Evolutionary conservation across 2,329 filamentous ascomycete species (phyloP).

Genomic region (Fusarium avenaceum): DNA sequence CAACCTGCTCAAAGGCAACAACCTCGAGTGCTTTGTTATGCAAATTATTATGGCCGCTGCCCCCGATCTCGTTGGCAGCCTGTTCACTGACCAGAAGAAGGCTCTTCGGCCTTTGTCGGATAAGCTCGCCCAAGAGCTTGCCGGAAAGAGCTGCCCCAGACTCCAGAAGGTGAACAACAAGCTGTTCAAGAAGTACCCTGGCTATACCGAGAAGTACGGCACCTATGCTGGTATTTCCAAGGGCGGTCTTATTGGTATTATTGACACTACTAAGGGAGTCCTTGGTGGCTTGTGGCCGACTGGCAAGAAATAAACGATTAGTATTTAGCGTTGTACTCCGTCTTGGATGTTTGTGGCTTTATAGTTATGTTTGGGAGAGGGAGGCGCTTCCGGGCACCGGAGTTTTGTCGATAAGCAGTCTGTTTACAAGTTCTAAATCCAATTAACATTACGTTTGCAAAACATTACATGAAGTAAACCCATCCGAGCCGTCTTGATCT

Average conservation of each 20-base stretch:
- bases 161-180: constrained; percentile 15
- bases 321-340: too few relatives aligned
- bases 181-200: constrained; percentile 18
- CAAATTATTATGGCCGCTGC: constrained; percentile 50
- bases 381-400: fast-evolving
- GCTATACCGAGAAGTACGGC: constrained; percentile 22
- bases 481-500: too few relatives aligned
- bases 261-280: constrained; percentile 3
- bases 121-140: constrained; percentile 6
- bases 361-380: fast-evolving
- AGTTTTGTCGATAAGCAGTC: too few relatives aligned
- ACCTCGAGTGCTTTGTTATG: constrained; percentile 57
- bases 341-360: fast-evolving
- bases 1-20: constrained; percentile 60
- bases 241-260: constrained; percentile 4
- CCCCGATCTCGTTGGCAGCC: constrained; percentile 13
- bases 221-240: constrained; percentile 27
- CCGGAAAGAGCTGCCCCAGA: not conserved
- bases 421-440: not conserved
- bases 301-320: not conserved
- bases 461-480: too few relatives aligned
- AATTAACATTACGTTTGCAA: too few relatives aligned
- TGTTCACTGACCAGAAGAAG: constrained; percentile 15
- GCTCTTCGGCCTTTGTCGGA: constrained; percentile 4
- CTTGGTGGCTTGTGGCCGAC: constrained; percentile 9